phyloP scores from a whole-genome alignment of 1,284 basidiomycete species.

The Tilletia setariae region DNA sequence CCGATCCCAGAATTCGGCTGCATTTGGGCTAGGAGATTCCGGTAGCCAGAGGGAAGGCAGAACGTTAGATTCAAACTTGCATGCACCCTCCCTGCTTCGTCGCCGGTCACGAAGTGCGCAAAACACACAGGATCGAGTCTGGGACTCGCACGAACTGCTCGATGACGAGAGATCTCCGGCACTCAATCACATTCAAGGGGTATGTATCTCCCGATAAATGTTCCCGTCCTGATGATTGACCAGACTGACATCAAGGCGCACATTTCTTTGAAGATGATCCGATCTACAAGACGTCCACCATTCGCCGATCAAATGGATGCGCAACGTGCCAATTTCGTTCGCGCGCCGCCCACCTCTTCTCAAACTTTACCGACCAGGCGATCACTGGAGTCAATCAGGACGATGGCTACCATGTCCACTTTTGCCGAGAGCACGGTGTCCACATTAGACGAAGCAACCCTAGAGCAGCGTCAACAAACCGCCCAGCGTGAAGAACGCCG shows the following conservation, averaged over 20 bases:
- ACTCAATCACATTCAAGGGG: not conserved
- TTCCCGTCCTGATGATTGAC: not conserved
- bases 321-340: not conserved
- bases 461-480: slow-evolving; percentile 15
- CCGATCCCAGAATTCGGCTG: not conserved
- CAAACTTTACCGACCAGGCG: not conserved
- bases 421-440: slow-evolving; percentile 7
- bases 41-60: not conserved
- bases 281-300: not conserved
- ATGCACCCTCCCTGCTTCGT: not conserved
- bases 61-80: slow-evolving; percentile 10
- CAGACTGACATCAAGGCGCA: not conserved
- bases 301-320: not conserved
- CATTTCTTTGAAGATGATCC: not conserved
- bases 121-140: not conserved
- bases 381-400: slow-evolving; percentile 5
- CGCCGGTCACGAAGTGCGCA: not conserved
- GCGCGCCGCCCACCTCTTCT: not conserved
- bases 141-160: not conserved
- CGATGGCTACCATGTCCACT: not conserved
- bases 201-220: not conserved
- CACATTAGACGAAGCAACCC: slow-evolving; percentile 13
- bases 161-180: not conserved
- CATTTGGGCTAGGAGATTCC: too few species aligned
- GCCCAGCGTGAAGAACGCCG: slow-evolving; percentile 34